These are phyloP conservation scores for Salvia miltiorrhiza DNA, from an alignment of 257 asterid species.

Conservation along the genomic window DNA sequence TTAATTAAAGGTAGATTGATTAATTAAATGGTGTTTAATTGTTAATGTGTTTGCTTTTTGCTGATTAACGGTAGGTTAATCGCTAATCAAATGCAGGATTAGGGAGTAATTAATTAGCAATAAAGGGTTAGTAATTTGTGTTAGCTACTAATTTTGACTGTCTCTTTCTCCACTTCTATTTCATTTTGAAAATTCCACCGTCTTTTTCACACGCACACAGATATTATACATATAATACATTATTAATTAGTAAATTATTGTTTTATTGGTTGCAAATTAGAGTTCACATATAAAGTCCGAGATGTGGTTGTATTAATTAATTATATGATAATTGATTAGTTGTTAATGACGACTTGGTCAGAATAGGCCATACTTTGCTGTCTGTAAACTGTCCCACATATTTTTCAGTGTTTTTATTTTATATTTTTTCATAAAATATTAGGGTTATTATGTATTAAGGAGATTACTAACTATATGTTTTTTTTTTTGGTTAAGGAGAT, in stretches of 20 bases:
- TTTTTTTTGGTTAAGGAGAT: neutral
- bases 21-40: neutral
- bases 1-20: neutral
- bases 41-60: neutral
- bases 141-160: neutral
- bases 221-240: too few species aligned
- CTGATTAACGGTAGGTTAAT: conserved; percentile 21
- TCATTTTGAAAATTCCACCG: neutral
- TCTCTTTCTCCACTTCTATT: neutral
- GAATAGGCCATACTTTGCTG: conserved; percentile 8
- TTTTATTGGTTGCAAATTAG: neutral
- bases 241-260: neutral
- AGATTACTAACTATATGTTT: too few species aligned
- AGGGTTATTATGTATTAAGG: too few species aligned
- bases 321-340: neutral
- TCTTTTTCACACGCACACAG: neutral
- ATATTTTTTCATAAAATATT: neutral
- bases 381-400: too few species aligned
- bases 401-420: neutral
- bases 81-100: conserved; percentile 10
- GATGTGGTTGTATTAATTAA: conserved; percentile 11
- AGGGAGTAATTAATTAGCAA: conserved; percentile 1
- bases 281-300: conserved; percentile 3
- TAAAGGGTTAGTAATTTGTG: neutral
- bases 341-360: neutral